Evolutionary conservation across 345 rosid genomes (phyloP).

Genomic region (Brassica rapa): DNA sequence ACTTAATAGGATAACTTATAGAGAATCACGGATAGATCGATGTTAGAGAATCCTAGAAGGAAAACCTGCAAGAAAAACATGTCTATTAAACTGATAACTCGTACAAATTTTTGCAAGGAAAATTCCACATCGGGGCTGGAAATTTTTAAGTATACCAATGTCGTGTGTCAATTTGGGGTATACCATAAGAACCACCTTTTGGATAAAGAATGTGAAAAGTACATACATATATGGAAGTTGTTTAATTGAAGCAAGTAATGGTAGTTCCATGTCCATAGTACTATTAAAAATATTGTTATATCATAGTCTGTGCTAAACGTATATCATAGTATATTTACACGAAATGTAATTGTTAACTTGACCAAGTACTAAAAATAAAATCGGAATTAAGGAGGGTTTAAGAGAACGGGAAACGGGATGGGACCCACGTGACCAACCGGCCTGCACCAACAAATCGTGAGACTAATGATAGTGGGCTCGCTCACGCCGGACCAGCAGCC

Average conservation of each 20-base stretch:
- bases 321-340: background rate
- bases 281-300: background rate
- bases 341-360: background rate
- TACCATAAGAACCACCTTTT: background rate
- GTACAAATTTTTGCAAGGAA: background rate
- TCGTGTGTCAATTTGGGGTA: background rate
- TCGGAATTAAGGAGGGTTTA: conserved; percentile 4
- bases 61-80: conserved; percentile 1
- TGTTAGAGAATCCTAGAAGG: background rate
- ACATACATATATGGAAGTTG: background rate
- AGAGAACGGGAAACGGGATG: conserved; percentile 49
- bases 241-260: background rate
- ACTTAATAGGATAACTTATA: too few relatives aligned
- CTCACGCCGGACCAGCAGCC: conserved; percentile 80
- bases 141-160: background rate
- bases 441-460: conserved; percentile 57
- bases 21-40: background rate
- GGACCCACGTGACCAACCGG: conserved; percentile 52
- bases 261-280: background rate
- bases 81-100: background rate
- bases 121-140: background rate
- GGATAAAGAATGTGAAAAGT: background rate
- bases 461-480: conserved; percentile 62
- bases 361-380: background rate
- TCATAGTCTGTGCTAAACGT: background rate